These are phyloP conservation scores for Eucalyptus dawsonii DNA, from an alignment of 345 rosid genomes.

Conservation along the genomic window DNA sequence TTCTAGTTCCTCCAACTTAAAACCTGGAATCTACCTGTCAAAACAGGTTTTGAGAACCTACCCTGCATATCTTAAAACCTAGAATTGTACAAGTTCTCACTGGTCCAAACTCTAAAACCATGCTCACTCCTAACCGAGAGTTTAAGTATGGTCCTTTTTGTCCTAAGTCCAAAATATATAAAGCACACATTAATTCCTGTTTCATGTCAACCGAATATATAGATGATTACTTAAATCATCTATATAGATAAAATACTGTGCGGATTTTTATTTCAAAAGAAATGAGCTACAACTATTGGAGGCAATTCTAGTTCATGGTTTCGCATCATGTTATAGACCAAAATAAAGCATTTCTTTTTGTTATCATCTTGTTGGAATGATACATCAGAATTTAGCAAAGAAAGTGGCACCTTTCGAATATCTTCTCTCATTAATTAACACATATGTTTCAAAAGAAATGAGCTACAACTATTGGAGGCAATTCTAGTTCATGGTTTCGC, in stretches of 20 bases:
- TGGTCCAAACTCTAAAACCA: too few species aligned
- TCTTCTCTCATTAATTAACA: too few species aligned
- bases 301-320: not conserved
- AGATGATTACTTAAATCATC: not conserved
- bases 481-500: not conserved
- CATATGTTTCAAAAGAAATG: not conserved
- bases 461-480: not conserved
- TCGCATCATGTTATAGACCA: not conserved
- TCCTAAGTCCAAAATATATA: not conserved
- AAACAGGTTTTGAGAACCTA: too few species aligned
- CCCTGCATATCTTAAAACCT: too few species aligned
- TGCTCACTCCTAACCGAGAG: too few species aligned
- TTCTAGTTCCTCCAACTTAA: too few species aligned
- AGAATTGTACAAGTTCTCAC: too few species aligned
- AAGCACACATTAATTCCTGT: not conserved
- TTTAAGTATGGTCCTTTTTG: too few species aligned
- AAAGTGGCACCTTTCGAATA: too few species aligned
- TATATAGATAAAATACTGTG: not conserved
- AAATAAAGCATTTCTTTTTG: not conserved
- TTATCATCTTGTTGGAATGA: not conserved
- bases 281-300: not conserved
- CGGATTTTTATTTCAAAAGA: not conserved
- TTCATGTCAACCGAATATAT: not conserved
- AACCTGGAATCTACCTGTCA: too few species aligned
- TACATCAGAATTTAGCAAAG: too few species aligned